phyloP scores from a whole-genome alignment of 2,329 filamentous ascomycete genomes.

The Talaromyces atroroseus region DNA sequence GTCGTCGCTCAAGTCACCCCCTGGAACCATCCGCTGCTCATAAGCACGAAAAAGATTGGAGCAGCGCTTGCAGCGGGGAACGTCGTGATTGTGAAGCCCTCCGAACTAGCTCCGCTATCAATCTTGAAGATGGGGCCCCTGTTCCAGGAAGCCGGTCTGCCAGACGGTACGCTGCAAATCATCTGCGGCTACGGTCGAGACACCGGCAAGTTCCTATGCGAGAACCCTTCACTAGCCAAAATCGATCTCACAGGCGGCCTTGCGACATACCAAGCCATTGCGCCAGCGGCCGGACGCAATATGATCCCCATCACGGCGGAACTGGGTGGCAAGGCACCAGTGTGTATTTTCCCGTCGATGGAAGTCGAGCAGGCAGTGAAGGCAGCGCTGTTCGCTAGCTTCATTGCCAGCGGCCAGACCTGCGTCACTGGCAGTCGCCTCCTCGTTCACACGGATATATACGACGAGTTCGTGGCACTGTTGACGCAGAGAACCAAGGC shows the following conservation, averaged over 20 bases:
- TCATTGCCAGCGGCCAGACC: slow-evolving; percentile 52
- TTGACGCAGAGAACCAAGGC: slow-evolving; percentile 46
- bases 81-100: slow-evolving; percentile 35
- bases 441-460: slow-evolving; percentile 45
- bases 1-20: slow-evolving; percentile 37
- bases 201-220: slow-evolving; percentile 51
- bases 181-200: slow-evolving; percentile 47
- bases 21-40: slow-evolving; percentile 35
- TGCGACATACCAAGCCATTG: slow-evolving; percentile 21
- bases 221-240: slow-evolving; percentile 18
- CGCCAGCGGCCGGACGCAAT: slow-evolving; percentile 14
- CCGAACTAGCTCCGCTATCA: slow-evolving; percentile 41
- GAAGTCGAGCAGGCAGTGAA: slow-evolving; percentile 19
- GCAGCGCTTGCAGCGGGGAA: slow-evolving; percentile 39
- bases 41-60: slow-evolving; percentile 35
- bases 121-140: slow-evolving; percentile 36
- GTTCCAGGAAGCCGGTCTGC: slow-evolving; percentile 40
- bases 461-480: slow-evolving; percentile 36
- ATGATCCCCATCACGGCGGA: slow-evolving; percentile 23
- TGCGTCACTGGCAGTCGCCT: slow-evolving; percentile 53
- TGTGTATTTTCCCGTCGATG: slow-evolving; percentile 22
- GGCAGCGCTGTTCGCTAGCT: slow-evolving; percentile 36
- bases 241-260: slow-evolving; percentile 23
- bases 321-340: slow-evolving; percentile 23
- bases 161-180: slow-evolving; percentile 30